Conservation (phyloP, 169 alveolate species). For the Eimeria brunetti region DNA sequence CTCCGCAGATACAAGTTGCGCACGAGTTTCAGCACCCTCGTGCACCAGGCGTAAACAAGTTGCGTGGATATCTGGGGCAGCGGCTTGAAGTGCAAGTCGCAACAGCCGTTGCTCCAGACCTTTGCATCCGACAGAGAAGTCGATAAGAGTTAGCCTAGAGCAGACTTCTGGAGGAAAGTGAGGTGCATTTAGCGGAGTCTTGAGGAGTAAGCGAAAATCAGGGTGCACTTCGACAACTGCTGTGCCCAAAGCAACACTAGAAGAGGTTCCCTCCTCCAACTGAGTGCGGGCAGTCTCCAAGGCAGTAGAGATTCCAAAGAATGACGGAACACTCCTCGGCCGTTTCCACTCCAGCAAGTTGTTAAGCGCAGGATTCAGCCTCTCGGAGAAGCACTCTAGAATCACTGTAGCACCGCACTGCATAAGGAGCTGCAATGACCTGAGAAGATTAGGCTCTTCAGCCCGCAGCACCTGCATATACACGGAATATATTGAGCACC, state of each 20-base stretch:
- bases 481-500: neutral
- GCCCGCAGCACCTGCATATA: slow-evolving; percentile 51
- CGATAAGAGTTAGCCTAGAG: slow-evolving; percentile 96
- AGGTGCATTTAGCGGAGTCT: slow-evolving; percentile 85
- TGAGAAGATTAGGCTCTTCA: slow-evolving; percentile 40
- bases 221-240: slow-evolving; percentile 87
- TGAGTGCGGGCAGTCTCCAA: slow-evolving; percentile 93
- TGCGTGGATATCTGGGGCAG: slow-evolving; percentile 67
- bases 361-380: slow-evolving; percentile 96
- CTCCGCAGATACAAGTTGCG: slow-evolving; percentile 90
- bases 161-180: slow-evolving; percentile 98
- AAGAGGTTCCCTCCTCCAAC: slow-evolving; percentile 96
- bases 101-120: slow-evolving; percentile 96
- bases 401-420: slow-evolving; percentile 87
- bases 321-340: slow-evolving; percentile 88
- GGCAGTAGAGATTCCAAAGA: slow-evolving; percentile 92
- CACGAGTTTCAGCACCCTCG: slow-evolving; percentile 84
- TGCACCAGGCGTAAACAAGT: slow-evolving; percentile 89
- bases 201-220: slow-evolving; percentile 45
- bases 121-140: slow-evolving; percentile 97
- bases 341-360: slow-evolving; percentile 92
- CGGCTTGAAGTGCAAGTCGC: slow-evolving; percentile 82
- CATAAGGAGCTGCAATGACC: slow-evolving; percentile 44
- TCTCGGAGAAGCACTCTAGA: slow-evolving; percentile 96
- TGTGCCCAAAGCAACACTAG: slow-evolving; percentile 93